Evolutionary conservation across 1,139 yeast species (phyloP), one percentile per base, ranked within the genome.

Genomic region (Debaryomyces nepalensis): DNA sequence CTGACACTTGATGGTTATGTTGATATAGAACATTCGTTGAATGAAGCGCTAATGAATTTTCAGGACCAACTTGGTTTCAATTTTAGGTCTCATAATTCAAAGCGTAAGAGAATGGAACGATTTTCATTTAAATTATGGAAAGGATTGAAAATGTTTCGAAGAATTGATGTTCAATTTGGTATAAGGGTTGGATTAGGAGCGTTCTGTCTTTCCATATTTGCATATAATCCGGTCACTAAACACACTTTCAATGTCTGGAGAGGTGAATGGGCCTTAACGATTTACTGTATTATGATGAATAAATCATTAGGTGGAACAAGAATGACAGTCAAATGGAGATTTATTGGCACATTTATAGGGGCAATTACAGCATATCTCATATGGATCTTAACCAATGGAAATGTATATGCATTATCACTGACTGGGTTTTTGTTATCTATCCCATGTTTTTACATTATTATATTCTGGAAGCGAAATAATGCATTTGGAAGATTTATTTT

Each of bases 221-320:
- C 96, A 3, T 87, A 82, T 56, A 56, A 79, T 29, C 82, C 84
- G 1, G 58, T 59, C 4, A 76, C 89, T 0, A 71, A 82, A 42
- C 70, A 71, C 5, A 50, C 61, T 0, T 88, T 87, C 53, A 74
- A 68, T 38, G 73, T 69, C 39, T 87, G 91, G 90, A 66, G 93
- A 51, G 84, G 87, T 11, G 96, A 88, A 59, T 88, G 96, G 96
- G 84, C 90, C 0, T 65, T 88, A 29, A 85, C 87, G 10, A 82
- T 91, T 0, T 88, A 82, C 55, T 82, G 88, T 52, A 84, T 88
- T 43, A 86, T 88, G 71, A 87, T 87, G 93, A 86, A 84, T 55
- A 87, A 87, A 56, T 84, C 91, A 0, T 69, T 87, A n/a, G 96
- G 96, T 10, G 95, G 95, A 0, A 88, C 96, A 0, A 77, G 87